A percentile compares a stretch with the other conserved stretches of the same genome.
Conservation (phyloP, 331 rosid species). For the Saraca asoca region DNA sequence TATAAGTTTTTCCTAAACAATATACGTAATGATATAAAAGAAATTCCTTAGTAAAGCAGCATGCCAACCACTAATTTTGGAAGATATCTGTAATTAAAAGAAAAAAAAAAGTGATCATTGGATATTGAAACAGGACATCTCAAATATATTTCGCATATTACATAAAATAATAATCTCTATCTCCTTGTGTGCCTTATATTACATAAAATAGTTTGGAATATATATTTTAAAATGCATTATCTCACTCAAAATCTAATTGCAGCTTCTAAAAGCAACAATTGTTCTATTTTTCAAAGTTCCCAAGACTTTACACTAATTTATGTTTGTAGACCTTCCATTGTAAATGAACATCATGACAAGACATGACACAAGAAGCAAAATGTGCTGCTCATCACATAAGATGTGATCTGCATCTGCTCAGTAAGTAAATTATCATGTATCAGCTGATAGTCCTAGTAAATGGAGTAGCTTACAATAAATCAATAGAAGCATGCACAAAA, state of each 20-base stretch:
- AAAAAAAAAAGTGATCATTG: conserved; percentile 19
- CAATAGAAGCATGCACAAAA: not conserved
- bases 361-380: conserved; percentile 26
- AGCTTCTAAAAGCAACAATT: not conserved
- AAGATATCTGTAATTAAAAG: conserved; percentile 42
- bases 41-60: conserved; percentile 32
- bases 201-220: not conserved
- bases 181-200: not conserved
- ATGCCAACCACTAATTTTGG: conserved; percentile 24
- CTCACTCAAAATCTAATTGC: conserved; percentile 1
- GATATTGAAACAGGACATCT: not conserved
- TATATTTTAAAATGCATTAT: not conserved
- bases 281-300: not conserved
- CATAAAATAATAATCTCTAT: not conserved
- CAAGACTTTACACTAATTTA: conserved; percentile 1
- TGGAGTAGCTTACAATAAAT: not conserved
- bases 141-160: not conserved
- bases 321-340: conserved; percentile 6
- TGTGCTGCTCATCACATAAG: not conserved
- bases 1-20: conserved; percentile 34
- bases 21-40: conserved; percentile 31
- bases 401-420: not conserved
- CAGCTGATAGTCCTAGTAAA: not conserved
- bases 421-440: not conserved
- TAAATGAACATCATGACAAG: not conserved